phyloP scores from a whole-genome alignment of 257 asterid species.

The Linaria vulgaris region DNA sequence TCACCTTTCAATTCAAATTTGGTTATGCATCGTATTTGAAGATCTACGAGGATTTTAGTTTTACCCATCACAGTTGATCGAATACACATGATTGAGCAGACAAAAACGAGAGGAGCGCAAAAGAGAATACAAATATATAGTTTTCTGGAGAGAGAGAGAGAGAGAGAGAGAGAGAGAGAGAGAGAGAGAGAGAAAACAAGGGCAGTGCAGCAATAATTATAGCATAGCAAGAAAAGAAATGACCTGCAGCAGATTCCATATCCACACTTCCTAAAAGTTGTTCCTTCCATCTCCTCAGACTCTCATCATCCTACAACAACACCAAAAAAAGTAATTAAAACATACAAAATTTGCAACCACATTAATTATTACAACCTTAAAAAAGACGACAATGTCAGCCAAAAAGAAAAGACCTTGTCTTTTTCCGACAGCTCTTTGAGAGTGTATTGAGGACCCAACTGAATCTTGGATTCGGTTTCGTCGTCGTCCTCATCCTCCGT shows the following conservation, averaged over 20 bases:
- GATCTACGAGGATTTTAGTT: constrained; percentile 27
- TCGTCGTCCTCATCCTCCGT: constrained; percentile 92
- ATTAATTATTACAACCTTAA: not conserved
- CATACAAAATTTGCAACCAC: not conserved
- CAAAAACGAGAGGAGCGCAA: constrained; percentile 10
- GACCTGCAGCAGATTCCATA: constrained; percentile 78
- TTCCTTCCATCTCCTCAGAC: constrained; percentile 98
- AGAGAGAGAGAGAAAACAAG: not conserved
- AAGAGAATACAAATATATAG: not conserved
- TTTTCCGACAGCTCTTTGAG: constrained; percentile 87
- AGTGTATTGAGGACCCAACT: constrained; percentile 87
- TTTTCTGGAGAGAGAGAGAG: too few relatives aligned
- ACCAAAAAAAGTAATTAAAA: not conserved
- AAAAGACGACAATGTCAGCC: not conserved
- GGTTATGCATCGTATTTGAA: constrained; percentile 16
- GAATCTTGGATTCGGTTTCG: constrained; percentile 58
- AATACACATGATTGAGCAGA: too few relatives aligned
- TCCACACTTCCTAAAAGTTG: constrained; percentile 94
- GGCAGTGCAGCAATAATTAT: not conserved
- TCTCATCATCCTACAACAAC: constrained; percentile 83
- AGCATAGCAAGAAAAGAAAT: not conserved
- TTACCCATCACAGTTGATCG: not conserved
- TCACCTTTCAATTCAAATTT: too few relatives aligned
- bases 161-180: too few relatives aligned
- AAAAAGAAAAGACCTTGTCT: constrained; percentile 58